These are phyloP conservation scores for Scheffersomyces insectosa DNA, from an alignment of 1,139 yeast species.

Conservation along the genomic window DNA sequence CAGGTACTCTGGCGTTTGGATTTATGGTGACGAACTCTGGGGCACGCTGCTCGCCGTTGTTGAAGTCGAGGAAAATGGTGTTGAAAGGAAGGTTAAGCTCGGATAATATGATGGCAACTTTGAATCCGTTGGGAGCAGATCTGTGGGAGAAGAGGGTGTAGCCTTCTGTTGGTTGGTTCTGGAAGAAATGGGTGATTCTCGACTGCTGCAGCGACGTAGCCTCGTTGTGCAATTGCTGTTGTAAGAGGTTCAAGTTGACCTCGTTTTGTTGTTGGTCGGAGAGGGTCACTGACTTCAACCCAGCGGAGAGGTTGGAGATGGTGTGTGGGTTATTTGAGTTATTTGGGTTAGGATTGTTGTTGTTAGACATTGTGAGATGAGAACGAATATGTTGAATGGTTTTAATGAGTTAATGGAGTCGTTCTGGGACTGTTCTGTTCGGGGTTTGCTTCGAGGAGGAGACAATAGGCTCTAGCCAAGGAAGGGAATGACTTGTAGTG, in stretches of 20 bases:
- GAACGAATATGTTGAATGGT: not conserved
- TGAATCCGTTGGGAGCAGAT: conserved; percentile 95
- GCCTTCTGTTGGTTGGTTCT: conserved; percentile 79
- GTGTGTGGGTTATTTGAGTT: conserved; percentile 16
- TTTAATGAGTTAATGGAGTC: not conserved
- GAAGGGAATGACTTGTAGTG: too few species aligned
- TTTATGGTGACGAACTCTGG: conserved; percentile 90
- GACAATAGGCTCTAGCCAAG: too few species aligned
- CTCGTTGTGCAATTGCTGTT: conserved; percentile 43
- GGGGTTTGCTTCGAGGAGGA: too few species aligned
- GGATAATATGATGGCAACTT: conserved; percentile 86
- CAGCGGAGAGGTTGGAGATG: conserved; percentile 51
- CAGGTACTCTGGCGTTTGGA: conserved; percentile 95
- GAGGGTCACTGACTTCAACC: conserved; percentile 47
- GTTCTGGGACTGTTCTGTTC: too few species aligned
- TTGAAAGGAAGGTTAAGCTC: conserved; percentile 80
- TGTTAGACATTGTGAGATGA: not conserved
- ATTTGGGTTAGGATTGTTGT: not conserved
- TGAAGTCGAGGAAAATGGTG: conserved; percentile 86
- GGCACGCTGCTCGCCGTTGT: conserved; percentile 86
- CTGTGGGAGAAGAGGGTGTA: conserved; percentile 86
- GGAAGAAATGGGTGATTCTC: conserved; percentile 73
- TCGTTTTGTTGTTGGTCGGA: conserved; percentile 45
- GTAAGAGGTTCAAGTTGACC: conserved; percentile 40
- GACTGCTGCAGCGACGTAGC: conserved; percentile 42